These are phyloP conservation scores for Hansenula lynferdii DNA, from an alignment of 1,139 yeast species.

Conservation along the genomic window DNA sequence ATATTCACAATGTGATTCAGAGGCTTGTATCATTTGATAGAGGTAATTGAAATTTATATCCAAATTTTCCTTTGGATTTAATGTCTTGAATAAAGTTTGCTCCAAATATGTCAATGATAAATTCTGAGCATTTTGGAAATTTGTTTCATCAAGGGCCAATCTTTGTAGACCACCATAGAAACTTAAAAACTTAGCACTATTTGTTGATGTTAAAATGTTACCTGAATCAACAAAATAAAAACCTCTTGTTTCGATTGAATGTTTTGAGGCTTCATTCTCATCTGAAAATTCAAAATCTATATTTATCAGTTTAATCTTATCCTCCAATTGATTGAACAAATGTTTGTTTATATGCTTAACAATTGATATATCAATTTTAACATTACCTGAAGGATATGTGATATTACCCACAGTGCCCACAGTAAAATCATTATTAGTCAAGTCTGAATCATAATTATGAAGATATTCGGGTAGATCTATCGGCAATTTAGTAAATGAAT, in stretches of 20 bases:
- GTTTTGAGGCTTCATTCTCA: conserved; percentile 40
- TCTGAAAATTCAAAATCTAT: conserved; percentile 26
- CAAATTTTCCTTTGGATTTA: conserved; percentile 9
- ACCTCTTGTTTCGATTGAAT: conserved; percentile 51
- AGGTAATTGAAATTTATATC: conserved; percentile 20
- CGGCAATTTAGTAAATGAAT: conserved; percentile 21
- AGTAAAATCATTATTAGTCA: conserved; percentile 3
- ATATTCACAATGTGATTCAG: conserved; percentile 61
- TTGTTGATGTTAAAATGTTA: conserved; percentile 55
- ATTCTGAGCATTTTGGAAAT: conserved; percentile 37
- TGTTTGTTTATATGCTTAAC: conserved; percentile 22
- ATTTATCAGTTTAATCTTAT: conserved; percentile 26
- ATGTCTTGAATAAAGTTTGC: conserved; percentile 25
- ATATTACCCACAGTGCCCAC: conserved; percentile 12
- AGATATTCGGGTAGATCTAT: conserved; percentile 44
- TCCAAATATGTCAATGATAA: conserved; percentile 37
- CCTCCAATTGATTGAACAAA: conserved; percentile 26
- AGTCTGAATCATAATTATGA: conserved; percentile 26
- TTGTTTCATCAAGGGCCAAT: conserved; percentile 38
- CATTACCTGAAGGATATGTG: conserved; percentile 24
- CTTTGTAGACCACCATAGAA: conserved; percentile 57
- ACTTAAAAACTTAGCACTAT: conserved; percentile 73
- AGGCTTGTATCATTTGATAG: conserved; percentile 16
- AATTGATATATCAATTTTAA: conserved; percentile 21
- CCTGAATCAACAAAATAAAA: conserved; percentile 72